Percentiles rank a stretch among this genome's conserved stretches.
phyloP scores from a whole-genome alignment of 768 basidiomycete genomes.

The Chalciporus pseudorubinellus region DNA sequence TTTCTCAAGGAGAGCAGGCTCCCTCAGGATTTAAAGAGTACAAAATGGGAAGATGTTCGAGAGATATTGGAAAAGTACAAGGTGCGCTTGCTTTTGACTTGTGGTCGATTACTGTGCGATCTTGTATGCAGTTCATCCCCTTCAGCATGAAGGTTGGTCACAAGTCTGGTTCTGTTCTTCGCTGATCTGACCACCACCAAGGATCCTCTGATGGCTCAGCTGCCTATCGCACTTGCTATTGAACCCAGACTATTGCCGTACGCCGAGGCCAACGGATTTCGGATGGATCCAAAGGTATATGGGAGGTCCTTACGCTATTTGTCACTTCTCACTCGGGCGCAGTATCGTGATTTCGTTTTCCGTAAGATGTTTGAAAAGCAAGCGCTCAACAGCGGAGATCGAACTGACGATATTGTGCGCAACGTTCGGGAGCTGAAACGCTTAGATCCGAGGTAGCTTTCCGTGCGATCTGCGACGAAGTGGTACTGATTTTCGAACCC shows the following conservation, averaged over 20 bases:
- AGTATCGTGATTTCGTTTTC: conserved; percentile 87
- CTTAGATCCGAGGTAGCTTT: conserved; percentile 61
- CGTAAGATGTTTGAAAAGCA: conserved; percentile 78
- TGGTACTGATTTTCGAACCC: conserved; percentile 4
- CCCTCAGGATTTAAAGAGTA: conserved; percentile 54
- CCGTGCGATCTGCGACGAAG: not conserved
- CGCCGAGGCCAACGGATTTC: conserved; percentile 71
- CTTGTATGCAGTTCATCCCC: conserved; percentile 62
- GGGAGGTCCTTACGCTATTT: conserved; percentile 1
- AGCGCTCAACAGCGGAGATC: conserved; percentile 45
- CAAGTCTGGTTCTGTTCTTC: not conserved
- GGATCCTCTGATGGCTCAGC: conserved; percentile 77
- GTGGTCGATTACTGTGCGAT: conserved; percentile 11
- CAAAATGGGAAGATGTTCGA: conserved; percentile 62
- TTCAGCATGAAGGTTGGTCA: conserved; percentile 62
- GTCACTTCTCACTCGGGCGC: conserved; percentile 12
- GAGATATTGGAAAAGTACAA: conserved; percentile 70
- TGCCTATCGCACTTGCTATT: conserved; percentile 73
- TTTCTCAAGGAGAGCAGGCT: conserved; percentile 71
- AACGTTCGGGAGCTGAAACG: conserved; percentile 73
- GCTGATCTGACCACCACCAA: conserved; percentile 27
- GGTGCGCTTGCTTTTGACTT: conserved; percentile 35
- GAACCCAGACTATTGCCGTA: conserved; percentile 73
- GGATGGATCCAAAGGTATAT: conserved; percentile 71
- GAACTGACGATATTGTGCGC: conserved; percentile 59